Conservation (phyloP, 768 basidiomycete genomes). For the Sarcodon sp. region DNA sequence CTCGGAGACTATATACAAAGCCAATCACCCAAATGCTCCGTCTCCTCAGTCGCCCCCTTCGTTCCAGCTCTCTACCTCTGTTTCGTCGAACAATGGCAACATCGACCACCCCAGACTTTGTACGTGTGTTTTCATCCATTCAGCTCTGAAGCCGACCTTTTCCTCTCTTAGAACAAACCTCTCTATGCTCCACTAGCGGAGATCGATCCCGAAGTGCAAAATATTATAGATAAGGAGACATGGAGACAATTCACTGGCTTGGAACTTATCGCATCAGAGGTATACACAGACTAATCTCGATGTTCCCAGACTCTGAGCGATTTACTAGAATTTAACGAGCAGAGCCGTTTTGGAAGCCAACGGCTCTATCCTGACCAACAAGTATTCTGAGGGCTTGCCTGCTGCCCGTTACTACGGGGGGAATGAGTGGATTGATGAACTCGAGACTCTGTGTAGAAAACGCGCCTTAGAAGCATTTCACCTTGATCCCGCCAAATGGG, state of each 20-base stretch:
- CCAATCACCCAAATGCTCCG: too few species aligned
- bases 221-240: constrained; percentile 98
- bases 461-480: constrained; percentile 94
- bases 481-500: constrained; percentile 88
- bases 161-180: constrained; percentile 62
- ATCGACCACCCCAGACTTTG: constrained; percentile 45
- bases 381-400: constrained; percentile 99
- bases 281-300: constrained; percentile 15
- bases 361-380: constrained; percentile 97
- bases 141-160: not conserved
- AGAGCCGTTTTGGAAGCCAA: constrained; percentile 95
- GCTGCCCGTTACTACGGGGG: constrained; percentile 94
- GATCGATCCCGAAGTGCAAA: constrained; percentile 89
- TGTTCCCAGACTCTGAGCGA: not conserved
- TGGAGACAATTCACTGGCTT: constrained; percentile 97
- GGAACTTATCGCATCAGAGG: constrained; percentile 98
- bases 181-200: constrained; percentile 83
- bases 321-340: constrained; percentile 82
- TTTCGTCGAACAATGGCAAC: constrained; percentile 43
- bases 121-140: constrained; percentile 19
- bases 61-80: constrained; percentile 7
- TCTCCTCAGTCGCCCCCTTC: constrained; percentile 3
- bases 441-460: constrained; percentile 89
- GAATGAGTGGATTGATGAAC: constrained; percentile 95
- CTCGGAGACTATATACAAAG: too few species aligned